Percentiles rank a stretch among this genome's conserved stretches.
These are phyloP conservation scores for Zygotorulaspora sp. DNA, from an alignment of 805 yeast genomes.

Conservation along the genomic window DNA sequence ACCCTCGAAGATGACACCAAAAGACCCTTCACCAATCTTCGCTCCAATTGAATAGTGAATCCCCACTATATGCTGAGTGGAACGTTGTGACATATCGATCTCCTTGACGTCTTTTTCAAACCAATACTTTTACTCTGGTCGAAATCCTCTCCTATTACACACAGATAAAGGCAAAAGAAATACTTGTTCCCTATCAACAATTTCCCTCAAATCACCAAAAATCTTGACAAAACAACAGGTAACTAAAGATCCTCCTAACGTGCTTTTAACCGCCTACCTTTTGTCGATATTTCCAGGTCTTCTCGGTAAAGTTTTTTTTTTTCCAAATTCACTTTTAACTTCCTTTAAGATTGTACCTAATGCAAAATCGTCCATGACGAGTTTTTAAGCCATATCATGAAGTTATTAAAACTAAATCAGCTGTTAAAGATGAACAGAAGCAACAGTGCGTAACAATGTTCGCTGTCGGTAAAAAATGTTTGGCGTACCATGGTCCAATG, in stretches of 20 bases:
- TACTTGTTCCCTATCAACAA: no score
- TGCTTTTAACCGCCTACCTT: no score
- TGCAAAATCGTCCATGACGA: constrained; percentile 1
- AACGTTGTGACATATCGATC: constrained; percentile 15
- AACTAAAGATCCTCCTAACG: no score
- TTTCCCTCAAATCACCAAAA: no score
- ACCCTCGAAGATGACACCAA: constrained; percentile 82
- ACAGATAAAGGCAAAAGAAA: no score
- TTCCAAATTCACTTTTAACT: no score
- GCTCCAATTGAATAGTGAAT: constrained; percentile 74
- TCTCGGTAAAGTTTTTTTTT: constrained; percentile 2
- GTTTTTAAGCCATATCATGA: not conserved
- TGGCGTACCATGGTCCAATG: constrained; percentile 88
- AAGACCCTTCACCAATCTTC: constrained; percentile 84
- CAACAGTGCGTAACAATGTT: constrained; percentile 14
- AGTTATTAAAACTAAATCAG: no score
- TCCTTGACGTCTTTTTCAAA: not conserved
- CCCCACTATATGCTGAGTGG: constrained; percentile 40
- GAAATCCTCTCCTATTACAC: no score
- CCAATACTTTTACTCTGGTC: not conserved
- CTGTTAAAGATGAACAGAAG: not conserved
- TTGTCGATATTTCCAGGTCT: not conserved
- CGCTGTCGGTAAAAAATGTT: constrained; percentile 41
- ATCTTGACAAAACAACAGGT: no score
- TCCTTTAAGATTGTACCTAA: no score